These are phyloP conservation scores for Calonectria crousiana DNA, from an alignment of 2,329 filamentous ascomycete species.

Conservation along the genomic window DNA sequence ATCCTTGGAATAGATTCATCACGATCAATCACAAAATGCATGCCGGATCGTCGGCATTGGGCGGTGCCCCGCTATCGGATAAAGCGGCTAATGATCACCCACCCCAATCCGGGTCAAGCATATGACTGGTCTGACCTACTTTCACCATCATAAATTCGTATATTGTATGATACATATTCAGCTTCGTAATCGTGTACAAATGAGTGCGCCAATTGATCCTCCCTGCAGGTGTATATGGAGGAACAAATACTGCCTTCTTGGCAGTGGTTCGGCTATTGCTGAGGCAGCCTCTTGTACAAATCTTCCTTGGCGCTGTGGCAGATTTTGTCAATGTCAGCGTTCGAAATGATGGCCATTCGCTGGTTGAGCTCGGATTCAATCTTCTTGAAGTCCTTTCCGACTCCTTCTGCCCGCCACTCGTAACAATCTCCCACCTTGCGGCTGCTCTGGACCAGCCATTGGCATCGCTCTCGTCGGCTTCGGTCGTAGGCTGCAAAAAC, in stretches of 20 bases:
- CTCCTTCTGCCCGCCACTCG: conserved; percentile 53
- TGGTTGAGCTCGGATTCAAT: not conserved
- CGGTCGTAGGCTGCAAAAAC: not conserved
- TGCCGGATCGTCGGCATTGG: not conserved
- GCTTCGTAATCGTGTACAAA: not conserved
- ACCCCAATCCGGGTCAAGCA: not conserved
- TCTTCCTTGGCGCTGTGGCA: not conserved
- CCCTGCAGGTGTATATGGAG: not conserved
- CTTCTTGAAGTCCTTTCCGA: conserved; percentile 29
- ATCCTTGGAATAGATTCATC: not conserved
- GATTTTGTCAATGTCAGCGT: not conserved
- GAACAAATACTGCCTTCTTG: not conserved
- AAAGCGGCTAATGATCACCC: not conserved
- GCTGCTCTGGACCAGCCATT: conserved; percentile 64
- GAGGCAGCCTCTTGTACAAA: not conserved
- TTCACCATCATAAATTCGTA: not conserved
- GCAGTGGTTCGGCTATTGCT: not conserved
- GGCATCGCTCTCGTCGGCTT: conserved; percentile 55
- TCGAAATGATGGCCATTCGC: not conserved
- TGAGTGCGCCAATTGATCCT: not conserved
- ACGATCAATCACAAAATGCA: not conserved
- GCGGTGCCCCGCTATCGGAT: not conserved
- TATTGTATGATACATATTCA: not conserved
- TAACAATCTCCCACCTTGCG: conserved; percentile 56
- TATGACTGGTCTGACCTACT: not conserved